Evolutionary conservation across 805 yeast species (phyloP), one percentile per base, ranked within the genome.

Genomic region (Teunomyces stri): DNA sequence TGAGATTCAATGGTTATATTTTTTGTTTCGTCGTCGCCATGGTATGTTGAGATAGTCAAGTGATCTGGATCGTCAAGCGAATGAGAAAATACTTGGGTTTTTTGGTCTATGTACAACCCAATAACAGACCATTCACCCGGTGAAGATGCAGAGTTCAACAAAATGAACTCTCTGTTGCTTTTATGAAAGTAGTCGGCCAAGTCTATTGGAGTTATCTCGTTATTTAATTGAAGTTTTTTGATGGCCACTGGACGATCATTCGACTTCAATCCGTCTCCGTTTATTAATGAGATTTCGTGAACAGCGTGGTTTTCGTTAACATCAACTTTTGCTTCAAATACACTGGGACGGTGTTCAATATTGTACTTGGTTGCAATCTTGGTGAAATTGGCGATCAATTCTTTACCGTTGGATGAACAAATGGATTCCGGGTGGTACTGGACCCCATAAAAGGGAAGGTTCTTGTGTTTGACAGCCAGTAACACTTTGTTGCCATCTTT

Each of bases 341-440:
- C 42, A 10, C n/a, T 12, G 12, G 52, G 54, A 37, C 74, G 54
- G 30, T 47, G 15, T 10, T 41, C 20, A 6, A 25, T 27, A 46
- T 76, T 74, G 61, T 61, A 72, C 3, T 53, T 45, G 3, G 46
- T 38, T 3, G 87, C 82, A 12, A 79, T 49, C 0, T 38, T 27
- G 74, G 85, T 81, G 61, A 92, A 92, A 59, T 87, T 87, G 7
- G 56, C 52, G 3, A 91, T 64, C 44, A 94, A 62, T 9, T 62
- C 57, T 2, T 60, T 73, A 1, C 99, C 99, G 41, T 68, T 56
- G 11, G 74, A 70, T 0, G 97, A 89, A 56, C 96, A 89, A 34
- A 92, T 81, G 1, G 97, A 89, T 60, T 94, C 99, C 0, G 99
- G 99, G 59, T 94, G 99, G 59, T 91, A 95, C 59, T 94, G 99